Percentiles rank a stretch among this genome's conserved stretches.
phyloP scores from a whole-genome alignment of 805 yeast genomes.

The Sungouiozyma ichnusensis region DNA sequence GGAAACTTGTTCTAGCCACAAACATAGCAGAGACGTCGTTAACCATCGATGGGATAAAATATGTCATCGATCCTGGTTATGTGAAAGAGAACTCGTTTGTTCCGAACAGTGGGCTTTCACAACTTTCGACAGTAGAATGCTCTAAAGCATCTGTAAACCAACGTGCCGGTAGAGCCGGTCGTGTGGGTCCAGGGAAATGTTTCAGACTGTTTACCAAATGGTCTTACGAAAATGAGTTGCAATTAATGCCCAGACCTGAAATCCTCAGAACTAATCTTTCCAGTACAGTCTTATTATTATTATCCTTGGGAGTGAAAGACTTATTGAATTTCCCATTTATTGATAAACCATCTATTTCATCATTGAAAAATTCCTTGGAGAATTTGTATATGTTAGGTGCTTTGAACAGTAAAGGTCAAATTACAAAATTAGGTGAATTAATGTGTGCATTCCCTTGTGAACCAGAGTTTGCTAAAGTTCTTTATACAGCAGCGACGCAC shows the following conservation, averaged over 20 bases:
- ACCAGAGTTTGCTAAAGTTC: constrained; percentile 74
- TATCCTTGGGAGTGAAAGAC: constrained; percentile 80
- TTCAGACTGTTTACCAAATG: constrained; percentile 74
- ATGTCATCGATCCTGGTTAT: constrained; percentile 90
- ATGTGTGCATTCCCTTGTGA: constrained; percentile 93
- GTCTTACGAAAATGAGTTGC: constrained; percentile 62
- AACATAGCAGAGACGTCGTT: constrained; percentile 96
- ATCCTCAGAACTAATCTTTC: constrained; percentile 78
- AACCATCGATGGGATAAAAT: constrained; percentile 92
- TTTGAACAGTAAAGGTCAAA: constrained; percentile 61
- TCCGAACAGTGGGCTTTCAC: constrained; percentile 81
- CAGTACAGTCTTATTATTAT: constrained; percentile 60
- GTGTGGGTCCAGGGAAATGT: constrained; percentile 95
- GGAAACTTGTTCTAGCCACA: constrained; percentile 90
- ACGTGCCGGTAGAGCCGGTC: constrained; percentile 96
- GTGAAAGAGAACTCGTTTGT: constrained; percentile 87
- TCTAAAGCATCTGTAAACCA: constrained; percentile 95
- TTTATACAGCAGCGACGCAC: constrained; percentile 46
- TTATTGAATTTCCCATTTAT: constrained; percentile 75
- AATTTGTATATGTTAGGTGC: constrained; percentile 83
- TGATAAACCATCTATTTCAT: constrained; percentile 75
- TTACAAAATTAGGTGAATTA: constrained; percentile 66
- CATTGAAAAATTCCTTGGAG: constrained; percentile 67
- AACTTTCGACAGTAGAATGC: constrained; percentile 75
- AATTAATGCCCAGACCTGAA: constrained; percentile 78